Conservation (phyloP, 2,329 filamentous ascomycete species). For the Helminthosporium solani region DNA sequence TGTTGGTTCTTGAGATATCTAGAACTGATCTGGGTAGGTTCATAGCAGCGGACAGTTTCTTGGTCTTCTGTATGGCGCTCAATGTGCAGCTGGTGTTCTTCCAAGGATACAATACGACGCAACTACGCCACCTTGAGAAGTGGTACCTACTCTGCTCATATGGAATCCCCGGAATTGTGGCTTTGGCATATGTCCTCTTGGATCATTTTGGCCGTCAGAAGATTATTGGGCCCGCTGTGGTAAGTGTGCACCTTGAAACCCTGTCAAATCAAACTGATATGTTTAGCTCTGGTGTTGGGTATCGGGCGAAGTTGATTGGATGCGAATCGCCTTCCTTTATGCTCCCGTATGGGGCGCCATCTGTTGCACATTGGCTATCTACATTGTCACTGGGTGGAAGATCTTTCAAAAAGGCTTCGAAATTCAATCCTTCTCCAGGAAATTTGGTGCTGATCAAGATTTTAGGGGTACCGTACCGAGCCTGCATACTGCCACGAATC, state of each 20-base stretch:
- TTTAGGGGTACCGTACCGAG: conserved; percentile 40
- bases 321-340: conserved; percentile 75
- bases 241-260: conserved; percentile 31
- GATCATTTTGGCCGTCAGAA: conserved; percentile 53
- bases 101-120: conserved; percentile 65
- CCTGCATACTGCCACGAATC: conserved; percentile 43
- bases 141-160: conserved; percentile 71
- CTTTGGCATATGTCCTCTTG: conserved; percentile 67
- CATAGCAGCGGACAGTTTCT: conserved; percentile 72
- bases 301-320: conserved; percentile 63
- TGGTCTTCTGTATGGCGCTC: conserved; percentile 76
- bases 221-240: conserved; percentile 71
- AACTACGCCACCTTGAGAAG: conserved; percentile 67
- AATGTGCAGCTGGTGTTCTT: conserved; percentile 85
- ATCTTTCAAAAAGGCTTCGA: conserved; percentile 67
- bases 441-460: conserved; percentile 9
- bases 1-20: conserved; percentile 10
- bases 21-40: conserved; percentile 57
- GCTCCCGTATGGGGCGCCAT: conserved; percentile 62
- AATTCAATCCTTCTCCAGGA: conserved; percentile 36
- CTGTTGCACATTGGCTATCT: conserved; percentile 30
- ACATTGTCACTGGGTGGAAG: conserved; percentile 52
- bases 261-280: conserved; percentile 1
- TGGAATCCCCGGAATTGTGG: conserved; percentile 69
- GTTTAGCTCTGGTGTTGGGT: conserved; percentile 80